Evolutionary conservation across 2,329 filamentous ascomycete species (phyloP).

Genomic region (Aschersonia sp.): DNA sequence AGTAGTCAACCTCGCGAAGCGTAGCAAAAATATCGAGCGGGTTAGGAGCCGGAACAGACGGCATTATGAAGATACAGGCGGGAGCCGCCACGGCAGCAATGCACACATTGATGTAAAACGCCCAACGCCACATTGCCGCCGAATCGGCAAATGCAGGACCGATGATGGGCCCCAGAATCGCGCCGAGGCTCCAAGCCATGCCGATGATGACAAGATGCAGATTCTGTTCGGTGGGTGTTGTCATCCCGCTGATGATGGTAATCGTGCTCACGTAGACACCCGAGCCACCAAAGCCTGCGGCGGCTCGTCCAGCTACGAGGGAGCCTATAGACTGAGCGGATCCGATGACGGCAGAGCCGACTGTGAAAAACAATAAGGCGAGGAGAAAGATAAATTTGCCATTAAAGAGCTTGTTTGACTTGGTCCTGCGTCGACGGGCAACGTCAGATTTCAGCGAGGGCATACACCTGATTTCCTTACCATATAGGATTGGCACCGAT

Average conservation of each 20-base stretch:
- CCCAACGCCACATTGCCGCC: slow-evolving; percentile 22
- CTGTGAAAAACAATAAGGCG: too few species aligned
- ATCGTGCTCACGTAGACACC: neutral
- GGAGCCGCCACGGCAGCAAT: slow-evolving; percentile 8
- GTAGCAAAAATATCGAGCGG: neutral
- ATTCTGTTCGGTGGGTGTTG: slow-evolving; percentile 16
- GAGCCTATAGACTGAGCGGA: slow-evolving; percentile 11
- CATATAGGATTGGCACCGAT: too few species aligned
- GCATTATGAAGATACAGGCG: neutral
- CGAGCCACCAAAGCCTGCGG: neutral
- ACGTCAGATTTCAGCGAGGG: too few species aligned
- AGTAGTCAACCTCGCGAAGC: neutral
- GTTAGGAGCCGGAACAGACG: too few species aligned
- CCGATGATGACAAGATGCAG: slow-evolving; percentile 18
- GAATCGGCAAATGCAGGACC: slow-evolving; percentile 16
- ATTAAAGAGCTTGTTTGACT: too few species aligned
- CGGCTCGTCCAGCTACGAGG: neutral
- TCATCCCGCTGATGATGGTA: slow-evolving; percentile 11
- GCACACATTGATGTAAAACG: slow-evolving; percentile 23
- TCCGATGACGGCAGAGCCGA: neutral
- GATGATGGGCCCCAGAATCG: slow-evolving; percentile 16
- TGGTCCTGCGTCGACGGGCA: too few species aligned
- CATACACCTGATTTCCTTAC: too few species aligned
- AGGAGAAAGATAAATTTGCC: too few species aligned
- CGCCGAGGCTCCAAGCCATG: slow-evolving; percentile 29